Evolutionary conservation across 805 yeast species (phyloP).

Genomic region (Myxozyma monticola): DNA sequence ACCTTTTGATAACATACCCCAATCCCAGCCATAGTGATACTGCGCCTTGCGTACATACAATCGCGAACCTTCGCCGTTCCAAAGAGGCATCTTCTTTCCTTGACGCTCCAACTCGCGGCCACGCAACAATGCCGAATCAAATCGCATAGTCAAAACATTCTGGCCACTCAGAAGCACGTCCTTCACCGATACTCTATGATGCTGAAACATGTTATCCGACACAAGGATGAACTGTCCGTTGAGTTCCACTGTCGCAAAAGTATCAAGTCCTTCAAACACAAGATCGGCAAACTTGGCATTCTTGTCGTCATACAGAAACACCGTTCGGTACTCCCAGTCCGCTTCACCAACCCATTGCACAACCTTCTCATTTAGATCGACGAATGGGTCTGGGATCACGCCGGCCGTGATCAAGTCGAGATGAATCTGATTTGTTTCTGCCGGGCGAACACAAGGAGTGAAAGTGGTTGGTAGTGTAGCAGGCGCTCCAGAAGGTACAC

Average conservation of each 20-base stretch:
- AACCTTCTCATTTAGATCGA: constrained; percentile 45
- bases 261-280: constrained; percentile 49
- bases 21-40: constrained; percentile 60
- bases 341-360: constrained; percentile 54
- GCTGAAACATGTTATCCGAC: constrained; percentile 49
- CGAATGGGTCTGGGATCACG: constrained; percentile 49
- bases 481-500: neutral
- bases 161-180: constrained; percentile 23
- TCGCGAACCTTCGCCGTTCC: constrained; percentile 49
- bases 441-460: constrained; percentile 22
- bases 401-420: constrained; percentile 45
- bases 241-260: constrained; percentile 45
- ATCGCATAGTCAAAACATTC: constrained; percentile 43
- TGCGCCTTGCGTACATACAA: constrained; percentile 53
- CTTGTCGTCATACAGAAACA: constrained; percentile 1
- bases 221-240: constrained; percentile 43
- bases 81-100: constrained; percentile 39
- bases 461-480: constrained; percentile 13
- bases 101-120: constrained; percentile 42
- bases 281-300: constrained; percentile 30
- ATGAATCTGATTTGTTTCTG: constrained; percentile 42
- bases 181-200: constrained; percentile 40
- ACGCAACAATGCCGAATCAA: constrained; percentile 43
- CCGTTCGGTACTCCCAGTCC: constrained; percentile 51
- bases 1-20: constrained; percentile 45